These are phyloP conservation scores for Quercus tomentella DNA, from an alignment of 331 rosid genomes.

Conservation along the genomic window DNA sequence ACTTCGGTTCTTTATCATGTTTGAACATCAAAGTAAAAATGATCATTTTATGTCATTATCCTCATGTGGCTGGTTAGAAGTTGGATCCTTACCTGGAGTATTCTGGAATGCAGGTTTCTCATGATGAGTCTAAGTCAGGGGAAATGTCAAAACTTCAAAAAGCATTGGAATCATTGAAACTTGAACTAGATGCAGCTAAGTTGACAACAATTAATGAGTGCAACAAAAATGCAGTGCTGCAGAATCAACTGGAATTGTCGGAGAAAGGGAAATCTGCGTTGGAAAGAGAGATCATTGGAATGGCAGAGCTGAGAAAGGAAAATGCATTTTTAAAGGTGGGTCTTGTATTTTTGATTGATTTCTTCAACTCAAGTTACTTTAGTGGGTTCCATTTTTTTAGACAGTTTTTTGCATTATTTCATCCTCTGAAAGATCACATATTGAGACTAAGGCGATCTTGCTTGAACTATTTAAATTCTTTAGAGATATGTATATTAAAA, in stretches of 20 bases:
- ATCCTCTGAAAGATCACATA: neutral
- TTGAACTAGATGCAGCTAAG: constrained; percentile 88
- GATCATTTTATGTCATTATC: neutral
- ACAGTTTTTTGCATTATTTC: neutral
- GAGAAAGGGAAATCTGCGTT: constrained; percentile 74
- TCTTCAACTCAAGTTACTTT: neutral
- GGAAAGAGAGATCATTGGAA: constrained; percentile 64
- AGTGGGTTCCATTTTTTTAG: neutral
- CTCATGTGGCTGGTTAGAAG: neutral
- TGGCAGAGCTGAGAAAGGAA: constrained; percentile 73
- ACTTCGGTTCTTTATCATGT: neutral
- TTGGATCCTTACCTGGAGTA: constrained; percentile 4
- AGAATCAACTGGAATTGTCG: constrained; percentile 77
- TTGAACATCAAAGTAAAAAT: neutral
- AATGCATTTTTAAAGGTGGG: constrained; percentile 70
- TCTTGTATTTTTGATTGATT: neutral
- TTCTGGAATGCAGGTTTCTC: constrained; percentile 67
- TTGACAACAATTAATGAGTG: constrained; percentile 85
- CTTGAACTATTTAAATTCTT: neutral
- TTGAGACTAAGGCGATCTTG: neutral
- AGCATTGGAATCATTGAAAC: constrained; percentile 64
- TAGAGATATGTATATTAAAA: neutral
- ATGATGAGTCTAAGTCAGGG: constrained; percentile 75
- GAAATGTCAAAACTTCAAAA: constrained; percentile 75
- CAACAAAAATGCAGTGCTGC: constrained; percentile 88